These are phyloP conservation scores for Trifolium dubium DNA, from an alignment of 306 rosid species.

Conservation along the genomic window DNA sequence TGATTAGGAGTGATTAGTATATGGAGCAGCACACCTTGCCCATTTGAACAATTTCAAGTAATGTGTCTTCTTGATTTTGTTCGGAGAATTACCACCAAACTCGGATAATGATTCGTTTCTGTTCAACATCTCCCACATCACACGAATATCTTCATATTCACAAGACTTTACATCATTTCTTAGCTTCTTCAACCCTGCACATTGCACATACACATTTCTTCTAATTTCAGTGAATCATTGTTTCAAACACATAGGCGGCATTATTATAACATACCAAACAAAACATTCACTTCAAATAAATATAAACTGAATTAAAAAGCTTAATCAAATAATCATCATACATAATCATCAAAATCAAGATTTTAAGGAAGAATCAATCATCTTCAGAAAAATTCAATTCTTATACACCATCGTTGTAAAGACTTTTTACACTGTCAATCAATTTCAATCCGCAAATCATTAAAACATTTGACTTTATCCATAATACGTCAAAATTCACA, in stretches of 20 bases:
- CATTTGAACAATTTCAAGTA: slow-evolving; percentile 56
- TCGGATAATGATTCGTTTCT: slow-evolving; percentile 52
- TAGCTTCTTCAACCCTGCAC: slow-evolving; percentile 64
- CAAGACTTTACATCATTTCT: slow-evolving; percentile 68
- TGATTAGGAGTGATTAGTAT: slow-evolving; percentile 42
- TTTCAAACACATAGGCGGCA: neutral
- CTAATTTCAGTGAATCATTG: slow-evolving; percentile 1
- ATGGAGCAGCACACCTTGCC: slow-evolving; percentile 65
- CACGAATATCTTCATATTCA: slow-evolving; percentile 77
- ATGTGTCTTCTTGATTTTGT: slow-evolving; percentile 42
- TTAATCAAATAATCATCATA: neutral
- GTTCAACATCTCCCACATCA: slow-evolving; percentile 90
- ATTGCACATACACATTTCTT: slow-evolving; percentile 2
- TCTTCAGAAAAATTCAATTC: neutral
- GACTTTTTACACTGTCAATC: too few species aligned
- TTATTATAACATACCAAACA: neutral
- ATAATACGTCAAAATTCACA: too few species aligned
- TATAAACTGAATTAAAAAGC: neutral
- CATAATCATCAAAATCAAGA: neutral
- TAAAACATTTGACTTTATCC: too few species aligned
- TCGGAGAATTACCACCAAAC: slow-evolving; percentile 24
- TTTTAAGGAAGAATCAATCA: neutral
- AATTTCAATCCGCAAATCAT: too few species aligned
- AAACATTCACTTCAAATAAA: slow-evolving; percentile 8
- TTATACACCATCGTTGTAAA: too few species aligned